Conservation (phyloP, 192 early-diverging fungal species). For the Umbelopsis isabellina region DNA sequence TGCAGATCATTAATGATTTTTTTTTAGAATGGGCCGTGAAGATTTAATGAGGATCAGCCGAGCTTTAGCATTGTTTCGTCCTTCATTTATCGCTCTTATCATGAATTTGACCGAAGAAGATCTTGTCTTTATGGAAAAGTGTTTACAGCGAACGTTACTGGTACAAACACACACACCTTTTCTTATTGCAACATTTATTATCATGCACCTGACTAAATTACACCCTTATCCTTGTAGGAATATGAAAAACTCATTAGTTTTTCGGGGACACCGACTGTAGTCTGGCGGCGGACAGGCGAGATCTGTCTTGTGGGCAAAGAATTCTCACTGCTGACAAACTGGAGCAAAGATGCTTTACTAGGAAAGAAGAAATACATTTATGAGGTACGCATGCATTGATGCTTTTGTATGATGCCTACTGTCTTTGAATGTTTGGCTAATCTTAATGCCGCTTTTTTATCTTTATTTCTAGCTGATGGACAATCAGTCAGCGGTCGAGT, state of each 20-base stretch:
- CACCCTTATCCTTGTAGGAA: constrained; percentile 56
- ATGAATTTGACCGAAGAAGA: constrained; percentile 95
- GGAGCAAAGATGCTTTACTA: constrained; percentile 82
- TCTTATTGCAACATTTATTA: not conserved
- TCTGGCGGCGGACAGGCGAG: constrained; percentile 95
- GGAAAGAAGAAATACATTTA: constrained; percentile 82
- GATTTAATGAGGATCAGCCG: constrained; percentile 90
- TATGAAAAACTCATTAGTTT: constrained; percentile 92
- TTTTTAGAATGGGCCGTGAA: constrained; percentile 78
- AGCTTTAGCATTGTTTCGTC: constrained; percentile 87
- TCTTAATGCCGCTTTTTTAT: no score
- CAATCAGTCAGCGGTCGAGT: constrained; percentile 85
- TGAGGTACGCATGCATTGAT: constrained; percentile 45
- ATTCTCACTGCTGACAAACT: constrained; percentile 90
- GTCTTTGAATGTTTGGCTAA: no score
- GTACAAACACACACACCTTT: constrained; percentile 33
- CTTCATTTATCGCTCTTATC: constrained; percentile 90
- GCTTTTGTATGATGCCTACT: no score
- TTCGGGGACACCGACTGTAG: constrained; percentile 92
- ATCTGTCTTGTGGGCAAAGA: constrained; percentile 94
- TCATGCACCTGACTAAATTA: not conserved
- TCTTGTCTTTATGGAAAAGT: constrained; percentile 95
- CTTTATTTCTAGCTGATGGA: constrained; percentile 80
- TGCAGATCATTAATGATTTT: not conserved
- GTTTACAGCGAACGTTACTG: constrained; percentile 90